Evolutionary conservation across 306 rosid genomes (phyloP).

Genomic region (Quercus engelmannii): DNA sequence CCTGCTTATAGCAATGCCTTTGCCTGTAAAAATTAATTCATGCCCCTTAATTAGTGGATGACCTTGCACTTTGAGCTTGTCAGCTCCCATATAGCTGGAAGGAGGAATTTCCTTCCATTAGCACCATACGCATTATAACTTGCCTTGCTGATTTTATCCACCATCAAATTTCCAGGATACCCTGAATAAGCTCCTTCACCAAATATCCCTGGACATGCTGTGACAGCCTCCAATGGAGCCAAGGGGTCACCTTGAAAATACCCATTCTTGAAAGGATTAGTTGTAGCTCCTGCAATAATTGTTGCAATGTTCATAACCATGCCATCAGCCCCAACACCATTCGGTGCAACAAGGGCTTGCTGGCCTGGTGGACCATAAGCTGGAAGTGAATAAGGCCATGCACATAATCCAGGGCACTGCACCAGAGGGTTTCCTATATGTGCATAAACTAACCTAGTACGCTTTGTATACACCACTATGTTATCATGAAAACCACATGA

Average conservation of each 20-base stretch:
- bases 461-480: not conserved
- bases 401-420: constrained; percentile 31
- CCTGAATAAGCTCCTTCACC: constrained; percentile 28
- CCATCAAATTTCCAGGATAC: constrained; percentile 28
- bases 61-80: constrained; percentile 13
- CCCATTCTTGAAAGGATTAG: constrained; percentile 25
- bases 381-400: constrained; percentile 30
- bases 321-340: constrained; percentile 19
- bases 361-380: constrained; percentile 13
- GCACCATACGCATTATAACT: constrained; percentile 25
- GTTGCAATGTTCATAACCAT: constrained; percentile 23
- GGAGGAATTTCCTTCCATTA: constrained; percentile 31
- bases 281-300: constrained; percentile 24
- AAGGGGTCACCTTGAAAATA: constrained; percentile 24
- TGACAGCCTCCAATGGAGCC: constrained; percentile 30
- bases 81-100: constrained; percentile 31
- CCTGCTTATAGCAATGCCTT: not conserved
- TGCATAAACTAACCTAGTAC: constrained; percentile 9
- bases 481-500: constrained; percentile 32
- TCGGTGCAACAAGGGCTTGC: constrained; percentile 23
- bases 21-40: not conserved
- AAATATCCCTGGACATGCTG: constrained; percentile 32
- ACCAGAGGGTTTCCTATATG: constrained; percentile 28
- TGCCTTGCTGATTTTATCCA: constrained; percentile 9
- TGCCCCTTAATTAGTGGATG: not conserved